Conservation (phyloP, 345 rosid species). For the Noccaea caerulescens region DNA sequence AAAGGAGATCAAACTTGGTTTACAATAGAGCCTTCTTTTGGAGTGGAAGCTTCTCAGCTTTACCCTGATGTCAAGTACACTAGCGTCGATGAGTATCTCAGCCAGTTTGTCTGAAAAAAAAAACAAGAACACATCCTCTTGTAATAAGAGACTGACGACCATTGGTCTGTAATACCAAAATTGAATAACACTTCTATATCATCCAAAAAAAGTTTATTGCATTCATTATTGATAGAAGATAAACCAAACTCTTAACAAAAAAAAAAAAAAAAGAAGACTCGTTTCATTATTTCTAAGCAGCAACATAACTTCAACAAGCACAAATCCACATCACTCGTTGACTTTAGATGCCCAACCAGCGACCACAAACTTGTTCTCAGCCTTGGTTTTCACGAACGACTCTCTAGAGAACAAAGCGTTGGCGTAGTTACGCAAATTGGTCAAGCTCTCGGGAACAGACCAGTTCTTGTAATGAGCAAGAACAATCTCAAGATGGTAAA, state of each 20-base stretch:
- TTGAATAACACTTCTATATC: conserved; percentile 6
- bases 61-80: conserved; percentile 52
- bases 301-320: conserved; percentile 20
- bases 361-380: conserved; percentile 39
- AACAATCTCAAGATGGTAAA: conserved; percentile 78
- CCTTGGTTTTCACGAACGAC: conserved; percentile 70
- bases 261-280: background rate
- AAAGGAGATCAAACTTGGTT: conserved; percentile 40
- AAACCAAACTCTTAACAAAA: conserved; percentile 12
- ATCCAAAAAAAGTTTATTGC: background rate
- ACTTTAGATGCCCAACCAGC: conserved; percentile 42
- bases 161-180: conserved; percentile 21
- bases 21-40: conserved; percentile 35
- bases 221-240: conserved; percentile 8
- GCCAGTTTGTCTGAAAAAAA: conserved; percentile 33
- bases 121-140: background rate
- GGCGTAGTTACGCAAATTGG: conserved; percentile 60
- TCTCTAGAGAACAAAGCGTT: conserved; percentile 60
- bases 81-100: conserved; percentile 51
- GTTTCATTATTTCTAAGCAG: conserved; percentile 23
- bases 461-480: conserved; percentile 90
- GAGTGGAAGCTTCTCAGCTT: conserved; percentile 44
- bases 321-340: conserved; percentile 27
- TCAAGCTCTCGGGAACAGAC: conserved; percentile 72
- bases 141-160: conserved; percentile 23